Conservation (phyloP, 352 stramenopile species). For the Globisporangium nodosum region DNA sequence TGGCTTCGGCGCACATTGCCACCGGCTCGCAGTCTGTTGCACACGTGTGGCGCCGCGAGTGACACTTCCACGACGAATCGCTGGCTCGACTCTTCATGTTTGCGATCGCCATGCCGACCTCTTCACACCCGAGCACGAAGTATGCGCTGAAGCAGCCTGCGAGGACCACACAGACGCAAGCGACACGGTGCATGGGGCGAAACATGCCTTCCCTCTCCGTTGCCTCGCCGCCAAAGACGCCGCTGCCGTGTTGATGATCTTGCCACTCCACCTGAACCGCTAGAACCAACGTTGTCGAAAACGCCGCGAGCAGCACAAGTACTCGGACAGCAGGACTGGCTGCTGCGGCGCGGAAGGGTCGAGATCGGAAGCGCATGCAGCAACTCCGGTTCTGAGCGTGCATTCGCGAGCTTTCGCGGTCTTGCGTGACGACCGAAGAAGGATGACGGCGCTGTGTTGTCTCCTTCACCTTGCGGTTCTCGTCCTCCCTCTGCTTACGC, state of each 20-base stretch:
- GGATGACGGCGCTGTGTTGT: not conserved
- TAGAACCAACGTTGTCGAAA: conserved; percentile 5
- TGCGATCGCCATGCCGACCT: not conserved
- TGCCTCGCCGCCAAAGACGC: conserved; percentile 5
- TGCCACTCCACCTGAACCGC: conserved; percentile 19
- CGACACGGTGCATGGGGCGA: conserved; percentile 10
- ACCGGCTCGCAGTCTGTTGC: no score
- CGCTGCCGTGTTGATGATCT: conserved; percentile 12
- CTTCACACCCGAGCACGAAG: conserved; percentile 10
- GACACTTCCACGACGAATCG: no score
- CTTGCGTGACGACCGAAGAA: not conserved
- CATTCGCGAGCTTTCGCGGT: not conserved
- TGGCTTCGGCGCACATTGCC: no score
- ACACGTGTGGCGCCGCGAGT: no score
- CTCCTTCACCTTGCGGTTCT: not conserved
- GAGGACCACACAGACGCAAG: conserved; percentile 11
- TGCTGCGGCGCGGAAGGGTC: conserved; percentile 17
- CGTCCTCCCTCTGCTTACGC: not conserved
- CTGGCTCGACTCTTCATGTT: no score
- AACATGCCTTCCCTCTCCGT: conserved; percentile 12
- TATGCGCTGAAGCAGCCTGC: conserved; percentile 7
- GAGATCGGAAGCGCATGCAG: conserved; percentile 16
- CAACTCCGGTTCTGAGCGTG: conserved; percentile 14
- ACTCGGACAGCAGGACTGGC: conserved; percentile 4
- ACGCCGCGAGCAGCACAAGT: conserved; percentile 3